Evolutionary conservation across 192 early-diverging fungal genomes (phyloP).

Genomic region (Pilobolus umbonatus): DNA sequence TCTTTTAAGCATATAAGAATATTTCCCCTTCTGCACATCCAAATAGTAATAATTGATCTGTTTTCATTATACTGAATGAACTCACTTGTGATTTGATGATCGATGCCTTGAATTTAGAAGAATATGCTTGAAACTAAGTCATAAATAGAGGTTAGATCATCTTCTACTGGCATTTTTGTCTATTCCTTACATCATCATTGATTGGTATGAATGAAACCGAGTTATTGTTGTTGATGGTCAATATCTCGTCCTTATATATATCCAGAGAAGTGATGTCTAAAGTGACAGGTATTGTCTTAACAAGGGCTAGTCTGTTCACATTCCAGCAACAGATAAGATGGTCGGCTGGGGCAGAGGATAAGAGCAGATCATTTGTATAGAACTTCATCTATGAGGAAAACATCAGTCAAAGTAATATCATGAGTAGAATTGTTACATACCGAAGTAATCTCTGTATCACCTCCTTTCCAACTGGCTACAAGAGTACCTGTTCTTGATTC

Average conservation of each 20-base stretch:
- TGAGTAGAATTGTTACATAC: constrained; percentile 24
- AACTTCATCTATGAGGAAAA: constrained; percentile 45
- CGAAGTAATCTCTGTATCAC: constrained; percentile 50
- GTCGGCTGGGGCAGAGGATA: constrained; percentile 51
- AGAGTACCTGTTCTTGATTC: constrained; percentile 52
- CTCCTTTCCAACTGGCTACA: constrained; percentile 51
- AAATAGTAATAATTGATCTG: constrained; percentile 52
- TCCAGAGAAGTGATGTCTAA: constrained; percentile 50
- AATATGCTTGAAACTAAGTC: constrained; percentile 48
- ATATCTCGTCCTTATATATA: constrained; percentile 57
- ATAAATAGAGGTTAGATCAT: neutral
- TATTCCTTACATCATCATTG: constrained; percentile 50
- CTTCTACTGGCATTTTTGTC: neutral
- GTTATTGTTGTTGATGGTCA: constrained; percentile 54
- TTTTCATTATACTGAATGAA: constrained; percentile 44
- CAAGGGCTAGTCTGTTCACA: constrained; percentile 37
- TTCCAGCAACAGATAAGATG: constrained; percentile 57
- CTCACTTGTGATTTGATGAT: constrained; percentile 52
- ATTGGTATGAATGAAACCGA: constrained; percentile 55
- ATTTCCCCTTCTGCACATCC: constrained; percentile 56
- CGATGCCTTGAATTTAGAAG: constrained; percentile 54
- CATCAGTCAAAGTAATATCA: neutral
- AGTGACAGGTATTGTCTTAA: constrained; percentile 46
- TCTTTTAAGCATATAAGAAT: constrained; percentile 50
- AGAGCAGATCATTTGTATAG: constrained; percentile 47